Conservation (phyloP, 257 asterid genomes). For the Euphrasia confusa region DNA sequence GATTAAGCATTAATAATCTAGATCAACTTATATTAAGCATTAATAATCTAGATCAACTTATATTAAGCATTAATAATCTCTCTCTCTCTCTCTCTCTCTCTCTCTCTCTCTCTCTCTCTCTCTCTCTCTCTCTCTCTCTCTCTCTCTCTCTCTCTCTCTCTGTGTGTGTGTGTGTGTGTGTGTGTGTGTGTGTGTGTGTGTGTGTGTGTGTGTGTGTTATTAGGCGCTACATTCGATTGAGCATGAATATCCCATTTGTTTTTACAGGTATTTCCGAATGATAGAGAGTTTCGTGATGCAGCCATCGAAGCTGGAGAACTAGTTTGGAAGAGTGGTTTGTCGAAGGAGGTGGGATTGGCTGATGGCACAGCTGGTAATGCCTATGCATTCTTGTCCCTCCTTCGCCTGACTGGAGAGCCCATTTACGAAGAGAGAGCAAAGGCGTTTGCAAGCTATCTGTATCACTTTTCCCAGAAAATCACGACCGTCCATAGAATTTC, state of each 20-base stretch:
- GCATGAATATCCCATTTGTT: background rate
- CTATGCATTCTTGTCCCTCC: slow-evolving; percentile 58
- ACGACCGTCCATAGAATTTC: slow-evolving; percentile 3
- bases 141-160: no score
- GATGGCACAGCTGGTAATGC: slow-evolving; percentile 75
- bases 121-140: no score
- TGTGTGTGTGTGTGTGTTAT: no score
- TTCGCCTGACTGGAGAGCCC: slow-evolving; percentile 58
- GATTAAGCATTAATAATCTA: no score
- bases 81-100: no score
- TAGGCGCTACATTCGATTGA: background rate
- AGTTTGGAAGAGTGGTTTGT: slow-evolving; percentile 74
- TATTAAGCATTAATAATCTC: no score
- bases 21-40: no score
- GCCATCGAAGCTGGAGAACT: slow-evolving; percentile 89
- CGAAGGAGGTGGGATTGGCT: slow-evolving; percentile 61
- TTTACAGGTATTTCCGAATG: slow-evolving; percentile 46
- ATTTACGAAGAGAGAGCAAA: slow-evolving; percentile 62
- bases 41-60: background rate
- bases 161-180: no score
- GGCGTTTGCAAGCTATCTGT: slow-evolving; percentile 61
- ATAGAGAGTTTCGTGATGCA: slow-evolving; percentile 65
- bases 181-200: no score
- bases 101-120: no score
- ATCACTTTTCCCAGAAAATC: slow-evolving; percentile 28